A percentile compares a stretch with the other conserved stretches of the same genome.
Conservation (phyloP, 2,329 filamentous ascomycete genomes). For the Phialemoniopsis sp. region DNA sequence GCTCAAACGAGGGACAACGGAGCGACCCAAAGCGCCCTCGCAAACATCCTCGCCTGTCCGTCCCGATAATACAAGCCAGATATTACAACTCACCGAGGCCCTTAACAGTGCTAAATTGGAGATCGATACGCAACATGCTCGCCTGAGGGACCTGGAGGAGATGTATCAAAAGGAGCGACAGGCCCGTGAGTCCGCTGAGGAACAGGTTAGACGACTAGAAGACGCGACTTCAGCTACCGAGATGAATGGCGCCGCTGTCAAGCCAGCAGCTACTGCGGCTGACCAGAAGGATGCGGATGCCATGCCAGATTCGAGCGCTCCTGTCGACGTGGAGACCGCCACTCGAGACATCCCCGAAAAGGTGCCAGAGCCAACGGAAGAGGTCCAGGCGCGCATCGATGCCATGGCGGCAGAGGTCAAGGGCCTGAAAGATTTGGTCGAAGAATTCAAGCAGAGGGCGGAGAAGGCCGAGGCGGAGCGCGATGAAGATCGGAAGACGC, state of each 20-base stretch:
- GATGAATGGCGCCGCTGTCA: slow-evolving; percentile 30
- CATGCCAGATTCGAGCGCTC: slow-evolving; percentile 8
- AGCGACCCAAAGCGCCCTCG: slow-evolving; percentile 59
- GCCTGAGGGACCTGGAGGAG: slow-evolving; percentile 77
- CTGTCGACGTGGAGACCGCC: no score
- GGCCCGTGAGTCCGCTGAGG: slow-evolving; percentile 80
- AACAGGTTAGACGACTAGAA: slow-evolving; percentile 67
- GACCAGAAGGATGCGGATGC: slow-evolving; percentile 30
- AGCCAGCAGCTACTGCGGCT: slow-evolving; percentile 11
- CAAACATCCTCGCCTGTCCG: slow-evolving; percentile 55
- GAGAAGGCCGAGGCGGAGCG: slow-evolving; percentile 78
- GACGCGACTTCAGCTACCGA: slow-evolving; percentile 39
- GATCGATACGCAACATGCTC: slow-evolving; percentile 74
- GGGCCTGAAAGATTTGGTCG: slow-evolving; percentile 75
- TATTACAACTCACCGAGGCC: slow-evolving; percentile 79
- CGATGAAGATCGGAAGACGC: slow-evolving; percentile 64
- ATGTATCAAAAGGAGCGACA: slow-evolving; percentile 74
- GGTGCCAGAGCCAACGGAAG: slow-evolving; percentile 5
- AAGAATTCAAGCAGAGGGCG: slow-evolving; percentile 71
- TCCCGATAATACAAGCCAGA: slow-evolving; percentile 63
- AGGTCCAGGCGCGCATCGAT: slow-evolving; percentile 70
- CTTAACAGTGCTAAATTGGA: slow-evolving; percentile 81
- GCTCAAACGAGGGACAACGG: slow-evolving; percentile 71
- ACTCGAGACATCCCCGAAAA: neutral
- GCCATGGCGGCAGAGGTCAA: slow-evolving; percentile 75